Conservation (phyloP, 2,329 filamentous ascomycete genomes). For the Arthrinium phaeospermum region DNA sequence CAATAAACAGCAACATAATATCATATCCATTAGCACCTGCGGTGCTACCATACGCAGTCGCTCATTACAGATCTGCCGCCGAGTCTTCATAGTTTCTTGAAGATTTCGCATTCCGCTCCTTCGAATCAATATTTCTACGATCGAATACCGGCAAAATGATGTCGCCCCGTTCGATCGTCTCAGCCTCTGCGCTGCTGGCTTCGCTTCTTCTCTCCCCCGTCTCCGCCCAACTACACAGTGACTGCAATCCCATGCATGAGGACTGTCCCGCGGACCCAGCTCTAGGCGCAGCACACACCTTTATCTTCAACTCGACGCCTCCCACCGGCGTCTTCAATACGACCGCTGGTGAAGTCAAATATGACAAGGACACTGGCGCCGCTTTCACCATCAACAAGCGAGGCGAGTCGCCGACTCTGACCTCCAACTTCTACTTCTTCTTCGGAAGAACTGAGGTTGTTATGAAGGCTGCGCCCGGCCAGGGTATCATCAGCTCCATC, state of each 20-base stretch:
- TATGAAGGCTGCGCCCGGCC: conserved; percentile 76
- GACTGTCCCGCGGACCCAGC: conserved; percentile 76
- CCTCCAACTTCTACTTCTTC: conserved; percentile 84
- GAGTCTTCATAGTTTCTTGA: neutral
- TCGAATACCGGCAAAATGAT: conserved; percentile 25
- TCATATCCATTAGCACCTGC: neutral
- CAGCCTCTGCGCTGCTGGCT: conserved; percentile 48
- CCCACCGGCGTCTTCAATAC: conserved; percentile 70
- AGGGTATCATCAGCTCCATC: conserved; percentile 80
- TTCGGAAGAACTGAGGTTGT: conserved; percentile 80
- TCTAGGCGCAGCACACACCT: conserved; percentile 67
- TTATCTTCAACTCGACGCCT: conserved; percentile 68
- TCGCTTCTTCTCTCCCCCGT: conserved; percentile 51
- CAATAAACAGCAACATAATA: conserved; percentile 6
- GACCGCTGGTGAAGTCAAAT: conserved; percentile 69
- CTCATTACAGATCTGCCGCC: neutral
- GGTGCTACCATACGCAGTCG: neutral
- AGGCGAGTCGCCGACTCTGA: conserved; percentile 79
- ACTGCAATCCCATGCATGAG: conserved; percentile 77
- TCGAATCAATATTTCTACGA: neutral
- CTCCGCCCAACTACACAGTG: conserved; percentile 75
- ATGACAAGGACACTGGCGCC: conserved; percentile 66
- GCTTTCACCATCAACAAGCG: conserved; percentile 73
- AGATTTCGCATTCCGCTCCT: conserved; percentile 10
- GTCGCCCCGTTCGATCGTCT: conserved; percentile 27